Conservation (phyloP, 169 alveolate species). For the Neospora caninum region DNA sequence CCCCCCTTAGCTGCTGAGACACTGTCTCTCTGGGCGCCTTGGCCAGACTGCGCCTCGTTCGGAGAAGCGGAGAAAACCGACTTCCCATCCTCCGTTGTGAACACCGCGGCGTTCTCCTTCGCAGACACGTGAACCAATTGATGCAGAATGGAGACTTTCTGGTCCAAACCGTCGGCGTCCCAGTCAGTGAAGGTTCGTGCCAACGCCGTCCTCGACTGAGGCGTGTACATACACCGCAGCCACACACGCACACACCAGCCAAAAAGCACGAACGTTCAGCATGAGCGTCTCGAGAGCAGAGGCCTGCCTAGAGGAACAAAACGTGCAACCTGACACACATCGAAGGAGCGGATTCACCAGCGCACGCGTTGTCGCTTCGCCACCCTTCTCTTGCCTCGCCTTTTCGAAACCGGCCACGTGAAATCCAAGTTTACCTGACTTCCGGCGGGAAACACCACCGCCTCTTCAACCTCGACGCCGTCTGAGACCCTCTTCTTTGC, state of each 20-base stretch:
- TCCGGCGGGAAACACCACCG: no score
- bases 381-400: no score
- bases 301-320: no score
- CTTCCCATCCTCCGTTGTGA: not conserved
- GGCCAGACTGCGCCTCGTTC: not conserved
- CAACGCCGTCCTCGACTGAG: slow-evolving; percentile 16
- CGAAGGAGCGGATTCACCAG: no score
- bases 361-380: no score
- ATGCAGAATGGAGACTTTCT: not conserved
- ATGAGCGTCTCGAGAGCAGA: no score
- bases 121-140: not conserved
- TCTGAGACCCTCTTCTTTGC: no score
- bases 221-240: not conserved
- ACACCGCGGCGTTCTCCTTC: not conserved
- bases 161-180: slow-evolving; percentile 38
- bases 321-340: no score
- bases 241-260: not conserved
- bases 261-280: no score
- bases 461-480: no score
- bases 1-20: not conserved
- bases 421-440: no score
- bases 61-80: not conserved
- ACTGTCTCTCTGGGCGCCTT: not conserved
- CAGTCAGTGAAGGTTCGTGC: slow-evolving; percentile 35
- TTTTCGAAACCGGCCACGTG: no score